phyloP scores from a whole-genome alignment of 129 eudicot species.

The Tagetes erecta region DNA sequence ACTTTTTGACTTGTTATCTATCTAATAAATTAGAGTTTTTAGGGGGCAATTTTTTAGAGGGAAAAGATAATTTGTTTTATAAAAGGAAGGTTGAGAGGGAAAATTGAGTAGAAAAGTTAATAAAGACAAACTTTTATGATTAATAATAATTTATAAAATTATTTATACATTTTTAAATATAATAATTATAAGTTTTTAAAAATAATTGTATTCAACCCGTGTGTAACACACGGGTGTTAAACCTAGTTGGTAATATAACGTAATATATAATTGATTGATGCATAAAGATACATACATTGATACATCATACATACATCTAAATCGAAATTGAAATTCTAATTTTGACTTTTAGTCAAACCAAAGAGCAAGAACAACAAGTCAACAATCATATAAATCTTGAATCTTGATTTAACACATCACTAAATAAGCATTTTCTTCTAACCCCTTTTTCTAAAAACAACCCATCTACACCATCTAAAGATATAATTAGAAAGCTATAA shows the following conservation, averaged over 20 bases:
- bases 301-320: not conserved
- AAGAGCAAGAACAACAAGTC: constrained; percentile 13
- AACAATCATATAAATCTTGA: constrained; percentile 4
- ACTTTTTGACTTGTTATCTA: too few relatives aligned
- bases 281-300: not conserved
- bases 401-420: constrained; percentile 35
- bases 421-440: not conserved
- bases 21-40: not conserved
- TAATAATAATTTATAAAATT: too few relatives aligned
- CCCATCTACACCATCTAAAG: constrained; percentile 27
- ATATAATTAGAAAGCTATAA: not conserved
- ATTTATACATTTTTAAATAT: too few relatives aligned
- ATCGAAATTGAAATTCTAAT: not conserved
- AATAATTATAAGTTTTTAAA: too few relatives aligned
- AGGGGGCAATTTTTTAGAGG: too few relatives aligned
- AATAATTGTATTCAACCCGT: too few relatives aligned
- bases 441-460: constrained; percentile 9
- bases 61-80: too few relatives aligned
- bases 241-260: too few relatives aligned
- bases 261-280: not conserved
- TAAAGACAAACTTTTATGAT: too few relatives aligned
- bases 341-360: constrained; percentile 12
- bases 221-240: too few relatives aligned
- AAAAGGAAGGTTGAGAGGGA: too few relatives aligned
- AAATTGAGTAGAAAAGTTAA: too few relatives aligned